Evolutionary conservation across 257 asterid genomes (phyloP).

Genomic region (Ajuga chamaepitys): DNA sequence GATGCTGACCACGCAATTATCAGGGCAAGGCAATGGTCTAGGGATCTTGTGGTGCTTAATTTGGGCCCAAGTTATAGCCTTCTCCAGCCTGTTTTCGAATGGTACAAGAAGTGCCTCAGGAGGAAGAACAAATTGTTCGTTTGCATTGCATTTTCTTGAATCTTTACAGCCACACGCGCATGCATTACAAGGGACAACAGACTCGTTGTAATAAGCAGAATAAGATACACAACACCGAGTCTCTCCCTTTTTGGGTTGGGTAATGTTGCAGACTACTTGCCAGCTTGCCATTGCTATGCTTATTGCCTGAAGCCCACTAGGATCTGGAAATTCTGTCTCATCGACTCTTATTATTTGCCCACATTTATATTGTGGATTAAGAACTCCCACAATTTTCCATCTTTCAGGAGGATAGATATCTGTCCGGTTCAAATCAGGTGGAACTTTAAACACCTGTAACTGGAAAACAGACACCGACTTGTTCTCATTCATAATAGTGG

Average conservation of each 20-base stretch:
- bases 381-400: constrained; percentile 46
- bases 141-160: constrained; percentile 15
- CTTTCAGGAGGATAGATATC: constrained; percentile 45
- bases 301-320: constrained; percentile 37
- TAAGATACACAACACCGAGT: constrained; percentile 55
- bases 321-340: constrained; percentile 41
- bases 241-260: constrained; percentile 33
- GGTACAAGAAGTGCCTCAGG: constrained; percentile 56
- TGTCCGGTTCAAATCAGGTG: constrained; percentile 48
- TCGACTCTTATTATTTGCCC: constrained; percentile 41
- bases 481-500: constrained; percentile 44
- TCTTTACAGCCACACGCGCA: constrained; percentile 61
- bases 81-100: constrained; percentile 30
- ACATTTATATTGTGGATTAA: constrained; percentile 51
- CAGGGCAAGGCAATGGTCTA: constrained; percentile 47
- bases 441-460: constrained; percentile 49
- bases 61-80: constrained; percentile 40
- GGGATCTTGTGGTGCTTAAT: constrained; percentile 32
- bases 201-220: constrained; percentile 50
- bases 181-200: constrained; percentile 49
- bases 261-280: constrained; percentile 59
- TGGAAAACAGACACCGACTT: constrained; percentile 44
- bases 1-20: constrained; percentile 62
- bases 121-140: constrained; percentile 38
- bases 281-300: constrained; percentile 46